Percentiles rank a stretch among this genome's conserved stretches.
phyloP scores from a whole-genome alignment of 768 basidiomycete species.

The Kwoniella mangroviensis region DNA sequence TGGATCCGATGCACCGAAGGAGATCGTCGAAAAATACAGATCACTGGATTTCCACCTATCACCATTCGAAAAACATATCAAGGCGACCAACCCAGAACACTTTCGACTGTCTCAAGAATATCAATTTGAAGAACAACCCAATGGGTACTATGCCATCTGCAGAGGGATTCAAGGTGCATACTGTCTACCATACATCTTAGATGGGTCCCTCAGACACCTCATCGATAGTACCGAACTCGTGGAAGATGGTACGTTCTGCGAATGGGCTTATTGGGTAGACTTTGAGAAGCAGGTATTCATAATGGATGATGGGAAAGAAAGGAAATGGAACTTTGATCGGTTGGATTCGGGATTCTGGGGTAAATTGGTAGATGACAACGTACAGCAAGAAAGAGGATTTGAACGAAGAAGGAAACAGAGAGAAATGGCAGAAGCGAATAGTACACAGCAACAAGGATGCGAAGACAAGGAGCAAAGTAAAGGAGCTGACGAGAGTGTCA shows the following conservation, averaged over 20 bases:
- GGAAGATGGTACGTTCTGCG: slow-evolving; percentile 1
- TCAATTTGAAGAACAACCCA: not conserved
- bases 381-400: not conserved
- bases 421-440: not conserved
- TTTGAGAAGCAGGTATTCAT: slow-evolving; percentile 10
- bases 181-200: slow-evolving; percentile 11
- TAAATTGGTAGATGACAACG: not conserved
- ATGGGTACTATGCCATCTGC: not conserved
- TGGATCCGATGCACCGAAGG: not conserved
- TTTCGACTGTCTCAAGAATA: not conserved
- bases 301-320: slow-evolving; percentile 1
- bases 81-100: not conserved
- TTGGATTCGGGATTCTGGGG: not conserved
- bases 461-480: not conserved
- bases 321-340: not conserved
- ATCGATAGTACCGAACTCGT: slow-evolving; percentile 11
- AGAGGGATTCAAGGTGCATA: not conserved
- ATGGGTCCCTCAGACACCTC: slow-evolving; percentile 15
- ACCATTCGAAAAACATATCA: not conserved
- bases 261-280: slow-evolving; percentile 24
- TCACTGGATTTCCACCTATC: slow-evolving; percentile 4
- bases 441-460: not conserved
- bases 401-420: not conserved
- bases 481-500: not conserved
- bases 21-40: not conserved